Conservation (phyloP, 73 alveolate genomes). For the Tetrahymena borealis region DNA sequence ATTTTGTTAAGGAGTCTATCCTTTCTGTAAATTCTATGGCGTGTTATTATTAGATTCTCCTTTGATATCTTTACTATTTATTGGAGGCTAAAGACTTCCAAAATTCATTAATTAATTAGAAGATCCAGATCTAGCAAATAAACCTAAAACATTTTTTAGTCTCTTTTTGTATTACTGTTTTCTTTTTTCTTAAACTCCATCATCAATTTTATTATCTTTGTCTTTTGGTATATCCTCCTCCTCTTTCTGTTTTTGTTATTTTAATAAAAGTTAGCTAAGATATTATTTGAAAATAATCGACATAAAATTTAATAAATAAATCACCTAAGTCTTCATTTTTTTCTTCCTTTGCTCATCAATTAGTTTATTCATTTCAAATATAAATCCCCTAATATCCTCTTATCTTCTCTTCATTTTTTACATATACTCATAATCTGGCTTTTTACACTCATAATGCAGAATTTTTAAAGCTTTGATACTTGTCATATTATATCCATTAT, state of each 20-base stretch:
- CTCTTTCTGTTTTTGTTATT: too few species aligned
- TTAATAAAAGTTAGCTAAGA: background rate
- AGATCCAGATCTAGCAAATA: background rate
- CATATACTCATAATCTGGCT: background rate
- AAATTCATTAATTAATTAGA: background rate
- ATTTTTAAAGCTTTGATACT: background rate
- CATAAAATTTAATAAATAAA: background rate
- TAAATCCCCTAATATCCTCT: background rate
- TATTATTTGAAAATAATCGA: background rate
- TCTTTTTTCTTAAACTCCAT: background rate
- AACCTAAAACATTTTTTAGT: background rate
- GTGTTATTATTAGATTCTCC: background rate
- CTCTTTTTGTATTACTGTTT: background rate
- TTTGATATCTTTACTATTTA: background rate
- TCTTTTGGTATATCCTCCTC: background rate
- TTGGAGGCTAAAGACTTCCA: background rate
- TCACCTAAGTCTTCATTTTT: background rate
- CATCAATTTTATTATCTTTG: background rate
- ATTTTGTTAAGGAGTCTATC: background rate
- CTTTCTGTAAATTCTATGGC: background rate
- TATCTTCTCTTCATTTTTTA: background rate
- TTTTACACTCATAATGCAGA: background rate
- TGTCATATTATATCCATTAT: background rate
- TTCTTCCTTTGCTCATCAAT: background rate
- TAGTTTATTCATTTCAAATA: background rate